Base-by-base conservation (phyloP, 371 early-diverging fungal species). In the Haplosporangium sp. region DNA sequence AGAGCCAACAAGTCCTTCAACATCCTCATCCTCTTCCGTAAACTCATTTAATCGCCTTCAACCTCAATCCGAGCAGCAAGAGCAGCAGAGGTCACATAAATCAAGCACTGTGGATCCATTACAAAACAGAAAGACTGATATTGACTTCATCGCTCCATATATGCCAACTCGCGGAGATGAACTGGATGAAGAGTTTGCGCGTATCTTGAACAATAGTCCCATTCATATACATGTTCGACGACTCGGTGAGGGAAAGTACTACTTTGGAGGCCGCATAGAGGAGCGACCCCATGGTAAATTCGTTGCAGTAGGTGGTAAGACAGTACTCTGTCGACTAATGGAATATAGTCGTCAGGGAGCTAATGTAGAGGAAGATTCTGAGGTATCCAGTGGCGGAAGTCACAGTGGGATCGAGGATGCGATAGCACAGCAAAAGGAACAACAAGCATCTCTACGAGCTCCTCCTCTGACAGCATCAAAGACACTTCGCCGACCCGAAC, bases 171-270 rank as follows among this genome's bases (percentile, higher is more conserved):
- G 84, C 10, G 85, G 82, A 39, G 91, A 91, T 70, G 85, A 85
- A 35, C 71, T 91, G 27, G 91, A 91, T 59, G 81, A 86, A 13
- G 88, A 88, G 64, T 87, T 91, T n/a, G 89, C 86, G 6, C 83
- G 84, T 8, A 83, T 88, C 20, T 72, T 90, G 42, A 91, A 90
- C 60, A 85, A 85, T 2, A 87, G 83, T 56, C 88, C 88, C 1
- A 84, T 89, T 17, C 52, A 83, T 1, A 85, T 91, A 45, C 84
- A 84, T 60, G 86, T 89, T 19, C 84, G 47, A 81, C 87, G 40
- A 56, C 71, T 61, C 81, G 88, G 17, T 57, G 82, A 62, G 20
- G 89, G 87, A 27, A 83, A 85, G 64, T 91, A 91, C 63, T 89
- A 87, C 38, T 89, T 91, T 85, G 91, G 91, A 10, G 88, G 86